phyloP scores from a whole-genome alignment of 2,329 filamentous ascomycete genomes.

The Microdochium bolleyi region DNA sequence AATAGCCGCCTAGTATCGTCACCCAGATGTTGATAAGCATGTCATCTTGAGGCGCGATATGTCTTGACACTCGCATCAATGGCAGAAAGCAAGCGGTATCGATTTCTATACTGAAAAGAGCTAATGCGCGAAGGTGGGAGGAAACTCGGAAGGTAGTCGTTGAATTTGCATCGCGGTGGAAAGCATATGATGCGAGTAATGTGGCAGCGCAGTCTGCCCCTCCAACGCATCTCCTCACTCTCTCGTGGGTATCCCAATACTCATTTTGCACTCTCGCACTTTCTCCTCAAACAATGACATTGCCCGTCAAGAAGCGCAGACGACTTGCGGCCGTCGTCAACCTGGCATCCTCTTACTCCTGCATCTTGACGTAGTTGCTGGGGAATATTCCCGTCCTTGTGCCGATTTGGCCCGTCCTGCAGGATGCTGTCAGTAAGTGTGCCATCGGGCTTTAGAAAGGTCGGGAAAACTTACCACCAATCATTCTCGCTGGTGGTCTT shows the following conservation, averaged over 20 bases:
- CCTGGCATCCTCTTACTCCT: constrained; percentile 26
- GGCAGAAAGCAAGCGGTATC: too few relatives aligned
- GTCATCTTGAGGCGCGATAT: too few relatives aligned
- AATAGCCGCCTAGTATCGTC: too few relatives aligned
- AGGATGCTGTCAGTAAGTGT: constrained; percentile 1
- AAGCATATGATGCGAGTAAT: not conserved
- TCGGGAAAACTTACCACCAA: constrained; percentile 64
- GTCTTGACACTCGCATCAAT: too few relatives aligned
- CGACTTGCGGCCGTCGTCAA: not conserved
- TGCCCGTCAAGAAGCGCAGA: too few relatives aligned
- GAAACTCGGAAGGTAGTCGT: too few relatives aligned
- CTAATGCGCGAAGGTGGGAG: too few relatives aligned
- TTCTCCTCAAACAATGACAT: not conserved
- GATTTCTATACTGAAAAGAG: too few relatives aligned
- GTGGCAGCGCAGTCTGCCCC: too few relatives aligned
- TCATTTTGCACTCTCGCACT: too few relatives aligned
- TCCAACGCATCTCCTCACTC: not conserved
- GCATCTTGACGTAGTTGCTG: constrained; percentile 68
- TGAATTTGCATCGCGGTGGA: not conserved
- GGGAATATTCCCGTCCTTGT: constrained; percentile 87
- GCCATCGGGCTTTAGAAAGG: not conserved
- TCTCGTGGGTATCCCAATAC: not conserved
- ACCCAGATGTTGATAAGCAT: too few relatives aligned
- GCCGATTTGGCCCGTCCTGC: constrained; percentile 81
- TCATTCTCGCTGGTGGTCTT: constrained; percentile 89